Conservation (phyloP, 495 filamentous ascomycete species). For the Gamarada debralockiae region DNA sequence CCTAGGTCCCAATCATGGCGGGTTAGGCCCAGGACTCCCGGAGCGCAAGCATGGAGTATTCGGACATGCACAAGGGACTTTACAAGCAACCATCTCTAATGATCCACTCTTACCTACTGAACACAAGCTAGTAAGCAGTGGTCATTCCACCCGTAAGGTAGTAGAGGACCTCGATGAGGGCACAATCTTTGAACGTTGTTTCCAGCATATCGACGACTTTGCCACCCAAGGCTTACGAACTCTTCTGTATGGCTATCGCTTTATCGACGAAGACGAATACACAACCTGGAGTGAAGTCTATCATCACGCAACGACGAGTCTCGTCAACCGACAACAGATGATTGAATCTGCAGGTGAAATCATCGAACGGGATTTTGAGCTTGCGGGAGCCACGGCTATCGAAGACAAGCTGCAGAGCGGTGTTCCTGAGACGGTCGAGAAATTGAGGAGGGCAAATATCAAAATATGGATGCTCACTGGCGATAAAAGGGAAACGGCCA, state of each 20-base stretch:
- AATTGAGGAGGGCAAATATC: conserved; percentile 83
- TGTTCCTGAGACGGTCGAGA: conserved; percentile 79
- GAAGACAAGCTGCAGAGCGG: conserved; percentile 91
- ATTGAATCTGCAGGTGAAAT: conserved; percentile 75
- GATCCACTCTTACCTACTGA: too few species aligned
- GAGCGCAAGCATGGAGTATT: too few species aligned
- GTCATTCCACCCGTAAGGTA: conserved; percentile 53
- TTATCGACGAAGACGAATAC: conserved; percentile 72
- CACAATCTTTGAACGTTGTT: conserved; percentile 66
- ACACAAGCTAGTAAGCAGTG: too few species aligned
- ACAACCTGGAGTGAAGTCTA: conserved; percentile 70
- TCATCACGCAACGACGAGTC: conserved; percentile 73
- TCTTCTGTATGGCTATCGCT: conserved; percentile 77
- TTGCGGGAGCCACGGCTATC: conserved; percentile 84
- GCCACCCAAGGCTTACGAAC: conserved; percentile 86
- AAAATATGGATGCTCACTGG: conserved; percentile 97
- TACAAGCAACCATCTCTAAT: too few species aligned
- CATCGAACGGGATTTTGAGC: conserved; percentile 75
- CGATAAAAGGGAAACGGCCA: conserved; percentile 92
- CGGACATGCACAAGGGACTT: too few species aligned
- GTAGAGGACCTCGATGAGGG: conserved; percentile 47
- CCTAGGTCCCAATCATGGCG: too few species aligned
- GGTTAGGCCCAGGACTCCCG: too few species aligned
- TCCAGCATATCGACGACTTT: conserved; percentile 87
- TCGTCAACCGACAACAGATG: conserved; percentile 72